Evolutionary conservation across 345 rosid species (phyloP).

Genomic region (Pugionium cornutum): DNA sequence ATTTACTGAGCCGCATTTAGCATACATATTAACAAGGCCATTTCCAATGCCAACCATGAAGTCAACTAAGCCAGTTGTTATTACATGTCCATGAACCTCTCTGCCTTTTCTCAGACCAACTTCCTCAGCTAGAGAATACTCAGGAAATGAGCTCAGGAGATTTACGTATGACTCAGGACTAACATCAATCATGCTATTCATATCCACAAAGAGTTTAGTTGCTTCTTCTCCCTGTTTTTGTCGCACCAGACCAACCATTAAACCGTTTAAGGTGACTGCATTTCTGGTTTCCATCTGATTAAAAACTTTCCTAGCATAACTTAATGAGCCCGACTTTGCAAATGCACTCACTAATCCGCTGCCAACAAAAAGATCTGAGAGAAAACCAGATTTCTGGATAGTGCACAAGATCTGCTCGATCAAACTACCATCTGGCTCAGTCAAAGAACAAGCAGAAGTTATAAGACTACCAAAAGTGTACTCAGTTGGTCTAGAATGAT

Average conservation of each 20-base stretch:
- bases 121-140: slow-evolving; percentile 51
- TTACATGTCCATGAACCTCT: slow-evolving; percentile 78
- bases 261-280: slow-evolving; percentile 73
- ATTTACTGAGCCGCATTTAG: slow-evolving; percentile 66
- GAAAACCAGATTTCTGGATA: slow-evolving; percentile 63
- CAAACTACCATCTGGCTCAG: slow-evolving; percentile 54
- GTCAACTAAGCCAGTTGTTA: slow-evolving; percentile 55
- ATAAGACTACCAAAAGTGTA: slow-evolving; percentile 86
- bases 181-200: slow-evolving; percentile 51
- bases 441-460: slow-evolving; percentile 59
- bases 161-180: slow-evolving; percentile 65
- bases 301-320: slow-evolving; percentile 61
- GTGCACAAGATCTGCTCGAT: slow-evolving; percentile 69
- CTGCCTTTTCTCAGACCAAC: slow-evolving; percentile 76
- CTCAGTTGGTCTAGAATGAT: slow-evolving; percentile 64
- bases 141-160: slow-evolving; percentile 74
- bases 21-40: slow-evolving; percentile 86
- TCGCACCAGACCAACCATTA: slow-evolving; percentile 81
- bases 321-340: slow-evolving; percentile 60
- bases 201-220: slow-evolving; percentile 55
- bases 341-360: slow-evolving; percentile 83
- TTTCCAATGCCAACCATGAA: slow-evolving; percentile 62
- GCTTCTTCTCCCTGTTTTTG: slow-evolving; percentile 76
- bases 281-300: slow-evolving; percentile 63
- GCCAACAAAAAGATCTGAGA: slow-evolving; percentile 78